phyloP scores from a whole-genome alignment of 2,329 filamentous ascomycete genomes.

The Cryphonectria naterciae region DNA sequence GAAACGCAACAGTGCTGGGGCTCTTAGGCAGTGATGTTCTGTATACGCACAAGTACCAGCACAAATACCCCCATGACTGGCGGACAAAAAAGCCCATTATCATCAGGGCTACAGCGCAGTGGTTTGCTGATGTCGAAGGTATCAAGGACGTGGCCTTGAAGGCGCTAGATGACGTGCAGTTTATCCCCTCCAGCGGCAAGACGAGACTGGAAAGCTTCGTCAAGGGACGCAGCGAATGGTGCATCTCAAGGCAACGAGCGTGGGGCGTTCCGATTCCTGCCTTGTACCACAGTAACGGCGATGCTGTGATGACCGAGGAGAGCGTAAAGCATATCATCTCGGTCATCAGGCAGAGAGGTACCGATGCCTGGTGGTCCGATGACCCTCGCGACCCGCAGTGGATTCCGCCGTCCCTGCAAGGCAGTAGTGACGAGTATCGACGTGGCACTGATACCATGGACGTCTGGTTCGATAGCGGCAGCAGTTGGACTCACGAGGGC shows the following conservation, averaged over 20 bases:
- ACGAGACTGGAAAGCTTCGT: slow-evolving; percentile 83
- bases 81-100: slow-evolving; percentile 92
- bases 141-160: slow-evolving; percentile 77
- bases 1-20: slow-evolving; percentile 59
- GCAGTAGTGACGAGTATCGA: slow-evolving; percentile 59
- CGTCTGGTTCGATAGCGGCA: slow-evolving; percentile 99
- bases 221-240: slow-evolving; percentile 90
- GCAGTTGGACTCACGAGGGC: slow-evolving; percentile 74
- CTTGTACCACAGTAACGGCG: slow-evolving; percentile 73
- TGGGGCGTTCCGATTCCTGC: slow-evolving; percentile 98
- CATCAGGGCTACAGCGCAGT: slow-evolving; percentile 89
- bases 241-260: slow-evolving; percentile 91
- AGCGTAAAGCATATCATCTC: slow-evolving; percentile 84
- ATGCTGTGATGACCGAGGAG: slow-evolving; percentile 77
- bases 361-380: slow-evolving; percentile 96
- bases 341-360: slow-evolving; percentile 75
- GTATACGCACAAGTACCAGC: slow-evolving; percentile 70
- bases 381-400: slow-evolving; percentile 73
- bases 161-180: slow-evolving; percentile 72
- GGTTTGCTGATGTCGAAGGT: slow-evolving; percentile 89
- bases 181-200: slow-evolving; percentile 76
- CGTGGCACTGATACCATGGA: slow-evolving; percentile 97
- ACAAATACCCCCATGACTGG: slow-evolving; percentile 99
- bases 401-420: slow-evolving; percentile 68
- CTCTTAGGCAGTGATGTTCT: slow-evolving; percentile 71